phyloP scores from a whole-genome alignment of 345 rosid species.

The Heritiera littoralis region DNA sequence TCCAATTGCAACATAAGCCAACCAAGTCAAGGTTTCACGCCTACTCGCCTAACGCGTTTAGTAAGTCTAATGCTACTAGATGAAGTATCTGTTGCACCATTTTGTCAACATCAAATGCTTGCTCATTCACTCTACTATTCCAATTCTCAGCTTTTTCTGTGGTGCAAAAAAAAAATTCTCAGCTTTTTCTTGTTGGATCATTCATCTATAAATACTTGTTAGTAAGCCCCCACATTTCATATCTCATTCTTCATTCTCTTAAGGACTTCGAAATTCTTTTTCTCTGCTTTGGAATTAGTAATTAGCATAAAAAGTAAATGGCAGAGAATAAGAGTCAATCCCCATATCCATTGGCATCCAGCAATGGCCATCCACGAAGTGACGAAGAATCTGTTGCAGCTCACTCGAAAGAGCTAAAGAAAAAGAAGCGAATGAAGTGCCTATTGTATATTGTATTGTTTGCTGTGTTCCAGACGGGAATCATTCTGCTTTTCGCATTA shows the following conservation, averaged over 20 bases:
- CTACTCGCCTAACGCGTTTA: neutral
- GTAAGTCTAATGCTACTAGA: neutral
- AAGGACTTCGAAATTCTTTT: neutral
- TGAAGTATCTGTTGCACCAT: neutral
- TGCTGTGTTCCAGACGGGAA: conserved; percentile 14
- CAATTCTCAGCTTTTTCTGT: neutral
- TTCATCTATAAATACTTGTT: neutral
- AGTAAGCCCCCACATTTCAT: neutral
- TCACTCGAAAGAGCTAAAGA: neutral
- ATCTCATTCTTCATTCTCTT: neutral
- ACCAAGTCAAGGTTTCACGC: neutral
- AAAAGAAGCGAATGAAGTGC: conserved; percentile 16
- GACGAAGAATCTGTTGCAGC: neutral
- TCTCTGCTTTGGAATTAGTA: neutral
- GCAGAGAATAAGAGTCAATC: conserved; percentile 14
- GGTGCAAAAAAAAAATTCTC: no score
- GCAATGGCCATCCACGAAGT: neutral
- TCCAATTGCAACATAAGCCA: neutral
- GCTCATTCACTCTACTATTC: neutral
- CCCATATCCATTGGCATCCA: conserved; percentile 2
- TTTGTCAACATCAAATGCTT: neutral
- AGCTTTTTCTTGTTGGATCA: neutral
- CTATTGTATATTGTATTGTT: conserved; percentile 1
- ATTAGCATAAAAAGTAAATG: neutral
- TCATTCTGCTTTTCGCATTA: conserved; percentile 4